These are phyloP conservation scores for Candida endomychidarum DNA, from an alignment of 805 yeast genomes.

Conservation along the genomic window DNA sequence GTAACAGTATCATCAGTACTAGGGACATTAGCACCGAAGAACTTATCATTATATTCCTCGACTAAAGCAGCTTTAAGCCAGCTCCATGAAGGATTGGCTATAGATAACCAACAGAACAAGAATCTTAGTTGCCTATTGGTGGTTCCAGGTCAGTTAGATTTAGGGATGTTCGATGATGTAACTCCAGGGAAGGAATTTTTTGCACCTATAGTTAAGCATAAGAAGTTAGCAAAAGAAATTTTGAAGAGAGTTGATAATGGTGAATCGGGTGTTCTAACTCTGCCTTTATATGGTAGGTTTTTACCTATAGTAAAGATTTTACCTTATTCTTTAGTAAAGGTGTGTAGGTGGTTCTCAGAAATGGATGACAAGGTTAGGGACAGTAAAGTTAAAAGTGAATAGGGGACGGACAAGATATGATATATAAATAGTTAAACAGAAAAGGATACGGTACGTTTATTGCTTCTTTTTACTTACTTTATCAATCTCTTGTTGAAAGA, in stretches of 20 bases:
- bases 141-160: constrained; percentile 51
- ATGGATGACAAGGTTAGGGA: constrained; percentile 38
- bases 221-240: constrained; percentile 35
- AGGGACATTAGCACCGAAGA: constrained; percentile 49
- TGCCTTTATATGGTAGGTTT: constrained; percentile 48
- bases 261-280: constrained; percentile 40
- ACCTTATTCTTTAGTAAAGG: constrained; percentile 40
- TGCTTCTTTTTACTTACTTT: constrained; percentile 16
- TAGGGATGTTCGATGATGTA: constrained; percentile 51
- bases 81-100: constrained; percentile 44
- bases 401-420: too few species aligned
- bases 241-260: constrained; percentile 35
- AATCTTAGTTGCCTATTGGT: constrained; percentile 37
- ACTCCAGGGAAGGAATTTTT: constrained; percentile 39
- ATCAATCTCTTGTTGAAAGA: constrained; percentile 20
- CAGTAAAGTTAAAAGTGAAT: not conserved
- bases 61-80: constrained; percentile 47
- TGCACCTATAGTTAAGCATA: constrained; percentile 48
- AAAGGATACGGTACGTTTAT: too few species aligned
- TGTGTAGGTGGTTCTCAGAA: constrained; percentile 33
- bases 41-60: constrained; percentile 49
- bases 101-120: constrained; percentile 31
- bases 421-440: constrained; percentile 10
- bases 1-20: constrained; percentile 48
- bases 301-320: constrained; percentile 42